Conservation (phyloP, 805 yeast genomes). For the Ogataea ganodermae region DNA sequence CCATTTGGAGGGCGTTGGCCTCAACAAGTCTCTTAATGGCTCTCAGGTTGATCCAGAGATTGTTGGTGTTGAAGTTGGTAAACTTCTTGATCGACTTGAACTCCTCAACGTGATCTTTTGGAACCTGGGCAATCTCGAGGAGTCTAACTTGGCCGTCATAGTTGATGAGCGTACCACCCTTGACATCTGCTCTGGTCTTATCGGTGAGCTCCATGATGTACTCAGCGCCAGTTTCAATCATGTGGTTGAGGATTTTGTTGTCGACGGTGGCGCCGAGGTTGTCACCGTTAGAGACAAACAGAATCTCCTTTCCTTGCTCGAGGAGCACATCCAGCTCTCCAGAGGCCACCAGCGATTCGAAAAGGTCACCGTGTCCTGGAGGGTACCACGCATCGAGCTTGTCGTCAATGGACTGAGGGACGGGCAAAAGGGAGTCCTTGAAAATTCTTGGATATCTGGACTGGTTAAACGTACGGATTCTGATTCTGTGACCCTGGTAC, state of each 20-base stretch:
- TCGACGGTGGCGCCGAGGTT: slow-evolving; percentile 98
- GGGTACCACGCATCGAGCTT: slow-evolving; percentile 93
- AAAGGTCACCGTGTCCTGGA: slow-evolving; percentile 99
- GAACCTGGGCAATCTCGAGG: slow-evolving; percentile 97
- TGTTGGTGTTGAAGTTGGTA: slow-evolving; percentile 97
- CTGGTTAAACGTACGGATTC: slow-evolving; percentile 95
- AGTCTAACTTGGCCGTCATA: slow-evolving; percentile 93
- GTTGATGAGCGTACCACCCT: slow-evolving; percentile 97
- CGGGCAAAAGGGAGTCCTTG: slow-evolving; percentile 95
- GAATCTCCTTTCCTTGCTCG: slow-evolving; percentile 89
- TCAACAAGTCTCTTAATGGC: slow-evolving; percentile 94
- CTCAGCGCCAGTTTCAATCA: slow-evolving; percentile 89
- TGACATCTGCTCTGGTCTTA: slow-evolving; percentile 98
- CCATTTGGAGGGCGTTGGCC: slow-evolving; percentile 77
- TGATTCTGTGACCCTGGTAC: slow-evolving; percentile 93
- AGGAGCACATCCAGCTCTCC: slow-evolving; percentile 90
- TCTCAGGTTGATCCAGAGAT: slow-evolving; percentile 93
- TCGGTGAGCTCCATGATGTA: slow-evolving; percentile 98
- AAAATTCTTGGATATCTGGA: slow-evolving; percentile 95
- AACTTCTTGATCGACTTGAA: slow-evolving; percentile 97
- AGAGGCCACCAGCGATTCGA: slow-evolving; percentile 82
- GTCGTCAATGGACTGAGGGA: slow-evolving; percentile 76
- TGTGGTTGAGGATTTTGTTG: slow-evolving; percentile 83
- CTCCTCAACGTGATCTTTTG: slow-evolving; percentile 97
- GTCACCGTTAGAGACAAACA: slow-evolving; percentile 97